Base-by-base conservation (phyloP, 2,329 filamentous ascomycete species). In the Arachnopeziza araneosa region DNA sequence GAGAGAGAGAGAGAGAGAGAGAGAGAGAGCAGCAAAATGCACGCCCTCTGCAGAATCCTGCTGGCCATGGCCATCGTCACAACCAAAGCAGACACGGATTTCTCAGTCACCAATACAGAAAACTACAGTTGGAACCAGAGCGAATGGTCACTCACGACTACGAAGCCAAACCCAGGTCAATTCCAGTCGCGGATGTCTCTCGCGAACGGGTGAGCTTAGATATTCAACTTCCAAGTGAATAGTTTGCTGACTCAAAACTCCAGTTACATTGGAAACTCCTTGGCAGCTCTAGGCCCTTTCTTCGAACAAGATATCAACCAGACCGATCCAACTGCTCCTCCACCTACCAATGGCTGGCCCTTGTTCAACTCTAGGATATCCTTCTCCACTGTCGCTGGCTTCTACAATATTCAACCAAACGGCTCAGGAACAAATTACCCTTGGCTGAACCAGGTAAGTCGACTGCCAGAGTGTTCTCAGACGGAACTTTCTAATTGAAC, bases 301-400 rank as follows among this genome's bases (percentile, higher is more conserved):
- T 72, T 71, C 53, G 71, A 72, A 50, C 62, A 58, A 23, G 71
- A 72, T 58, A 54, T 67, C 32, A 72, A 72, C 55, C 65, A 70
- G 55, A 71, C 70, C 1, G 64, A 72, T 61, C 48, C 69, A 1
- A 64, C 55, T 32, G 70, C 70, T 5, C 61, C 60, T 5, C 62
- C 65, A 14, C 70, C 70, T 21, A 81, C 84, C 60, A 85, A 81
- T 65, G 87, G 85, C 10, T 90, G 87, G 87, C 87, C 87, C 17
- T 75, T 90, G 1, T 87, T 83, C 71, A 80, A 82, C 60, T 75
- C 79, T 23, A 77, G 87, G 36, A 83, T 89, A 66, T 81, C 83
- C 0, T 89, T 90, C 69, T 83, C 84, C 1, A 89, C 86, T 0
- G 81, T 90, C 26, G 80, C 83, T 4, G 87, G 87, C 1, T 89